Evolutionary conservation across 768 basidiomycete genomes (phyloP).

Genomic region (Pholiota molesta): DNA sequence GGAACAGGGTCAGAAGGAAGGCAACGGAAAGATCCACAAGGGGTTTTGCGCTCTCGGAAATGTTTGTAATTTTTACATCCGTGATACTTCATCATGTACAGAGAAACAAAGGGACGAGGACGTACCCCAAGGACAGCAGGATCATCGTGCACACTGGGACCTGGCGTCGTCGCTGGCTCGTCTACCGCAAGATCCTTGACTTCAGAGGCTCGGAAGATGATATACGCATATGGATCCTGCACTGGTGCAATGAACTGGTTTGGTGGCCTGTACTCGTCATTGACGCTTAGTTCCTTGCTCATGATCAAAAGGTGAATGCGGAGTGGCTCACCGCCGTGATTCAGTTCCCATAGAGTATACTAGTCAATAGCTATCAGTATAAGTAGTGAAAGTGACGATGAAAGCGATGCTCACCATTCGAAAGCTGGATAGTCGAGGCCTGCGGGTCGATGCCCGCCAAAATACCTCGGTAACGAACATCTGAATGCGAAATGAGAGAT

Average conservation of each 20-base stretch:
- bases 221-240: slow-evolving; percentile 84
- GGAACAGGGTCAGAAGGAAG: slow-evolving; percentile 52
- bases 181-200: slow-evolving; percentile 90
- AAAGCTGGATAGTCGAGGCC: slow-evolving; percentile 85
- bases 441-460: slow-evolving; percentile 85
- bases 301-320: neutral
- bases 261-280: slow-evolving; percentile 51
- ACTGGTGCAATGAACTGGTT: slow-evolving; percentile 83
- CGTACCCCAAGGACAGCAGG: slow-evolving; percentile 80
- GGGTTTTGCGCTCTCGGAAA: slow-evolving; percentile 42
- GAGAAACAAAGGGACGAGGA: slow-evolving; percentile 18
- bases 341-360: slow-evolving; percentile 93
- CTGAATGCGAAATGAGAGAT: slow-evolving; percentile 87
- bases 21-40: slow-evolving; percentile 60
- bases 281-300: slow-evolving; percentile 10
- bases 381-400: neutral
- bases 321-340: slow-evolving; percentile 64
- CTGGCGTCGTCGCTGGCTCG: slow-evolving; percentile 55
- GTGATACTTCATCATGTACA: slow-evolving; percentile 30
- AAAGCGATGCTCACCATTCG: slow-evolving; percentile 60
- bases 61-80: slow-evolving; percentile 30
- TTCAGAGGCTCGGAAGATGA: slow-evolving; percentile 89
- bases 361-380: slow-evolving; percentile 25
- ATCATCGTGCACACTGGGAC: slow-evolving; percentile 77
- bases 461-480: slow-evolving; percentile 89